phyloP scores from a whole-genome alignment of 2,329 filamentous ascomycete species.

The Colletotrichum tropicale region DNA sequence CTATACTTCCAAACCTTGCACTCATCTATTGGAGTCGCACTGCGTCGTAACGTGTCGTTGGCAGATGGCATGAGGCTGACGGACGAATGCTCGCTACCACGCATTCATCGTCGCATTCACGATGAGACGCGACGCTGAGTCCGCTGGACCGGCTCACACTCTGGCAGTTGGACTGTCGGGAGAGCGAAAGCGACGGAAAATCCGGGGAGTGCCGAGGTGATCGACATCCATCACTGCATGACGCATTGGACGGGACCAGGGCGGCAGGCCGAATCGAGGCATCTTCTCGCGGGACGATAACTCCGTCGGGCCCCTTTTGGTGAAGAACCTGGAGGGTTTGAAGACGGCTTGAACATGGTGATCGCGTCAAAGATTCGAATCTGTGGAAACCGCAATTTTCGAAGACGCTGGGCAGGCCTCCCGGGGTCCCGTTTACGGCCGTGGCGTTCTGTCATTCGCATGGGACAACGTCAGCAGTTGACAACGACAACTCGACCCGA shows the following conservation, averaged over 20 bases:
- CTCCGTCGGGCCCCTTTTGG: not conserved
- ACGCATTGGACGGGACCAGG: not conserved
- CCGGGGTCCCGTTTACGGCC: not conserved
- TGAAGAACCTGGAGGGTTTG: not conserved
- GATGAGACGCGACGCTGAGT: not conserved
- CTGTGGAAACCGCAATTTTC: not conserved
- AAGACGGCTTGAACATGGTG: not conserved
- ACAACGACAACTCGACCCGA: not conserved
- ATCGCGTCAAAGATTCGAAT: not conserved
- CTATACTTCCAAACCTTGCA: not conserved
- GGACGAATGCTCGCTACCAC: not conserved
- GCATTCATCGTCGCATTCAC: not conserved
- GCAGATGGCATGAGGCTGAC: not conserved
- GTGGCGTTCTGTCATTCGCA: not conserved
- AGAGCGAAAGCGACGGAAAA: not conserved
- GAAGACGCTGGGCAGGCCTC: not conserved
- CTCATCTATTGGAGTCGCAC: not conserved
- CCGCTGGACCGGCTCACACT: not conserved
- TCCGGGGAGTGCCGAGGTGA: not conserved
- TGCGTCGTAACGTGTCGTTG: not conserved
- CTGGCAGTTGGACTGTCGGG: not conserved
- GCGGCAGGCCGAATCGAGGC: not conserved
- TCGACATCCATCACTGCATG: slow-evolving; percentile 1
- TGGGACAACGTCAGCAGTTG: not conserved
- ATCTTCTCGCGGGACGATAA: not conserved